Evolutionary conservation across 768 basidiomycete species (phyloP).

Genomic region (Termitomyces sp.): DNA sequence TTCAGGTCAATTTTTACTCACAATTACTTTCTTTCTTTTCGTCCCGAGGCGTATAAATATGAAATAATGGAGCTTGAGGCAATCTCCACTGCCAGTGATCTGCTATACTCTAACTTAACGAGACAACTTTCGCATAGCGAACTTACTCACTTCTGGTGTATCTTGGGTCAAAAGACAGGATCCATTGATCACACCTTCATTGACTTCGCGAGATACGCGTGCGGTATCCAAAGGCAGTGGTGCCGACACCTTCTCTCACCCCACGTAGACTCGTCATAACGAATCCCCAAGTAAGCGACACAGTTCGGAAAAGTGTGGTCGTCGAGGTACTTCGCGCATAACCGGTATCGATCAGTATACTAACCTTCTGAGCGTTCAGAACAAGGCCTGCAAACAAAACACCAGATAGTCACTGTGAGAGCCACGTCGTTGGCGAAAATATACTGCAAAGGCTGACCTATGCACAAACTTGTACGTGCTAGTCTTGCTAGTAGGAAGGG

Average conservation of each 20-base stretch:
- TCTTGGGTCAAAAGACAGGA: slow-evolving; percentile 59
- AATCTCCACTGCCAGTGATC: slow-evolving; percentile 62
- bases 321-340: slow-evolving; percentile 50
- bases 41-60: slow-evolving; percentile 51
- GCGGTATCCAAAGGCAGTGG: slow-evolving; percentile 46
- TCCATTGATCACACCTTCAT: slow-evolving; percentile 41
- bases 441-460: neutral
- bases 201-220: slow-evolving; percentile 29
- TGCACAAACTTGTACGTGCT: neutral
- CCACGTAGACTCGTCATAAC: slow-evolving; percentile 56
- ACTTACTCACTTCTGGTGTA: slow-evolving; percentile 35
- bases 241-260: slow-evolving; percentile 46
- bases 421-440: slow-evolving; percentile 7
- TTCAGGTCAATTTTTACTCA: slow-evolving; percentile 21
- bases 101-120: slow-evolving; percentile 23
- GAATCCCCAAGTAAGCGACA: slow-evolving; percentile 53
- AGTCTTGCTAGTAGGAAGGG: neutral
- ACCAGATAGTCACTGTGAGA: slow-evolving; percentile 1
- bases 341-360: no score
- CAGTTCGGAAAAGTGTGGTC: slow-evolving; percentile 45
- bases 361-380: slow-evolving; percentile 1
- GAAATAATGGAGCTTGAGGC: slow-evolving; percentile 62
- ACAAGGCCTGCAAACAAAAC: slow-evolving; percentile 8
- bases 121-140: neutral
- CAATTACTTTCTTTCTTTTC: slow-evolving; percentile 40